Conservation (phyloP, 306 rosid genomes). For the Medicago arabica region DNA sequence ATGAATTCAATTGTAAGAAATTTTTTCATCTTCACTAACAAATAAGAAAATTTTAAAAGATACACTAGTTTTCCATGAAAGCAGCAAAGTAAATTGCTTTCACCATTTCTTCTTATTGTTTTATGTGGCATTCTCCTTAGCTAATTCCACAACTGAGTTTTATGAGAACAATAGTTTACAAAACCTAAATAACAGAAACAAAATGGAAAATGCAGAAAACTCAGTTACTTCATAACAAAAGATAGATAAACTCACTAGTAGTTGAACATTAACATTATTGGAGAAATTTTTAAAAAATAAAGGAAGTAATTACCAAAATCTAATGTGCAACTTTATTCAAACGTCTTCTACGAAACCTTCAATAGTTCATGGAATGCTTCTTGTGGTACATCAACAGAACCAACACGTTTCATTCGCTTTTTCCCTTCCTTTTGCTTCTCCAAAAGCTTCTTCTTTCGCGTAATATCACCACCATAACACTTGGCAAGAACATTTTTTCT, state of each 20-base stretch:
- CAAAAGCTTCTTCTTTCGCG: slow-evolving; percentile 87
- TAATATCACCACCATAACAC: slow-evolving; percentile 92
- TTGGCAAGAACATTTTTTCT: slow-evolving; percentile 93
- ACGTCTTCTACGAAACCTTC: slow-evolving; percentile 68
- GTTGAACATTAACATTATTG: slow-evolving; percentile 3
- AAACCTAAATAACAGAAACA: slow-evolving; percentile 35
- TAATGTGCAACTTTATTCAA: slow-evolving; percentile 15
- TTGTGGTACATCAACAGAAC: slow-evolving; percentile 94
- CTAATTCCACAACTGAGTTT: slow-evolving; percentile 5
- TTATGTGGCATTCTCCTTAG: slow-evolving; percentile 26
- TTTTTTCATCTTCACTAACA: not conserved
- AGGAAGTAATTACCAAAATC: slow-evolving; percentile 42
- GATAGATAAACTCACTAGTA: not conserved
- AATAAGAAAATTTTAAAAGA: slow-evolving; percentile 1
- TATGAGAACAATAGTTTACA: slow-evolving; percentile 20
- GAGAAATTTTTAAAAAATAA: not conserved
- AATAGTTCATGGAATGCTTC: slow-evolving; percentile 93
- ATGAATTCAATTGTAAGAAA: not conserved
- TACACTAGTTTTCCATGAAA: slow-evolving; percentile 5
- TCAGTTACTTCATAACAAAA: not conserved
- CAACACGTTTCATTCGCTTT: slow-evolving; percentile 95
- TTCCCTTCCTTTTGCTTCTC: slow-evolving; percentile 99
- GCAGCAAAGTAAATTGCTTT: slow-evolving; percentile 15
- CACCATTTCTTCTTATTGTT: slow-evolving; percentile 14
- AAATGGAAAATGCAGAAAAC: not conserved